A percentile compares a stretch with the other conserved stretches of the same genome.
phyloP scores from a whole-genome alignment of 768 basidiomycete species.

The Mycena epipterygia region DNA sequence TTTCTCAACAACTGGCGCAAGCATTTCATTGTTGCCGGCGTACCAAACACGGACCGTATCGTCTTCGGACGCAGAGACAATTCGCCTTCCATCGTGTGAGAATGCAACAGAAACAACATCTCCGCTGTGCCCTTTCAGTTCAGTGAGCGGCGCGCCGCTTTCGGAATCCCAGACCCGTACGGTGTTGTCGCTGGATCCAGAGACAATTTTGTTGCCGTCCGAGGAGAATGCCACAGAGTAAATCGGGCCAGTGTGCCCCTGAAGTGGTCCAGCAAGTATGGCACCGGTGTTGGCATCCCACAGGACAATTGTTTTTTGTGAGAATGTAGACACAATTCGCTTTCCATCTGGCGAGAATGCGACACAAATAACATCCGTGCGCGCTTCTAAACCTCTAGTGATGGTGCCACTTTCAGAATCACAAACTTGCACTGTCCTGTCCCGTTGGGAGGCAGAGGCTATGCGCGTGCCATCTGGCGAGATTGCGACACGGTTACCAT shows the following conservation, averaged over 20 bases:
- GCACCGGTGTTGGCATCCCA: too few species aligned
- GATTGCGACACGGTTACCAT: too few species aligned
- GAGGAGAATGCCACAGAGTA: neutral
- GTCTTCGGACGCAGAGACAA: neutral
- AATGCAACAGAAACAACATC: neutral
- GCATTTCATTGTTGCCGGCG: too few species aligned
- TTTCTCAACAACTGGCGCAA: too few species aligned
- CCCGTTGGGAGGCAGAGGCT: neutral
- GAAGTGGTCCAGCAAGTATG: too few species aligned
- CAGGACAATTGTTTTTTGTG: too few species aligned
- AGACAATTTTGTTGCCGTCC: neutral
- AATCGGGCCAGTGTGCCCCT: too few species aligned
- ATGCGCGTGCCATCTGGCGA: neutral
- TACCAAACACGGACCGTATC: too few species aligned
- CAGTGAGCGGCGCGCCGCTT: too few species aligned
- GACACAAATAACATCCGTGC: neutral
- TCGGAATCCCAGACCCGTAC: neutral
- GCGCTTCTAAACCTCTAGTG: too few species aligned
- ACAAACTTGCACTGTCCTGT: neutral
- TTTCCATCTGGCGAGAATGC: neutral
- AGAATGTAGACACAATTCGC: neutral
- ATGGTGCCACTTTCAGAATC: neutral
- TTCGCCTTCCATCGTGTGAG: neutral
- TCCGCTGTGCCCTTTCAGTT: too few species aligned
- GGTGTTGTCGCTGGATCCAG: neutral